Percentiles rank a stretch among this genome's conserved stretches.
Evolutionary conservation across 306 rosid species (phyloP).

Genomic region (Abrus pulchellus): DNA sequence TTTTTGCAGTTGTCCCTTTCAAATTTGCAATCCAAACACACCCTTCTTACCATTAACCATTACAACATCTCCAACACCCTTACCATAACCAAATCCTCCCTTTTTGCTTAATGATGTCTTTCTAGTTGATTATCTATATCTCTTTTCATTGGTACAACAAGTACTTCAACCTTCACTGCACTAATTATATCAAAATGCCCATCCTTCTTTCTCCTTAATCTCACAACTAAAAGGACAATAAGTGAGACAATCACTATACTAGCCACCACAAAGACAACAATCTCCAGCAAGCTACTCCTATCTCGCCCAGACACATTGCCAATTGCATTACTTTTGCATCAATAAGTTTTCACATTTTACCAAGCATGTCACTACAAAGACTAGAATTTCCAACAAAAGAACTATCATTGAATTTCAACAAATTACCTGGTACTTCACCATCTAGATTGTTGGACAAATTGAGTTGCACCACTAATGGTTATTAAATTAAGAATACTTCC

Average conservation of each 20-base stretch:
- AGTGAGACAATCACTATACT: slow-evolving; percentile 48
- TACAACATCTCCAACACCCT: slow-evolving; percentile 56
- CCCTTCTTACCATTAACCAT: slow-evolving; percentile 73
- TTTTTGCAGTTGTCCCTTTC: slow-evolving; percentile 83
- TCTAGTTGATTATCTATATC: not conserved
- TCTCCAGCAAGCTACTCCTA: slow-evolving; percentile 11
- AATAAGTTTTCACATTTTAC: slow-evolving; percentile 43
- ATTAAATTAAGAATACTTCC: slow-evolving; percentile 63
- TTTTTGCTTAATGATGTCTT: slow-evolving; percentile 40
- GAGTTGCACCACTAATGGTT: slow-evolving; percentile 46
- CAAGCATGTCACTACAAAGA: slow-evolving; percentile 60
- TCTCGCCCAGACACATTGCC: not conserved
- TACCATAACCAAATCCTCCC: slow-evolving; percentile 30
- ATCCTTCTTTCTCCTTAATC: slow-evolving; percentile 46
- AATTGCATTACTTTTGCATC: not conserved
- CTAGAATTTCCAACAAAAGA: slow-evolving; percentile 66
- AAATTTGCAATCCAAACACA: slow-evolving; percentile 75
- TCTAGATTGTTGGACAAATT: slow-evolving; percentile 71
- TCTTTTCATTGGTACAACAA: slow-evolving; percentile 46
- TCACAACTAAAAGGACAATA: slow-evolving; percentile 32
- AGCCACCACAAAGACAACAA: slow-evolving; percentile 45
- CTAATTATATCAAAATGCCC: slow-evolving; percentile 5
- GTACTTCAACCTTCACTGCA: slow-evolving; percentile 61
- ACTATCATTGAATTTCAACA: slow-evolving; percentile 49
- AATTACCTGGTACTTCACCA: slow-evolving; percentile 68